Conservation (phyloP, 345 rosid species). For the Linum trigynum region DNA sequence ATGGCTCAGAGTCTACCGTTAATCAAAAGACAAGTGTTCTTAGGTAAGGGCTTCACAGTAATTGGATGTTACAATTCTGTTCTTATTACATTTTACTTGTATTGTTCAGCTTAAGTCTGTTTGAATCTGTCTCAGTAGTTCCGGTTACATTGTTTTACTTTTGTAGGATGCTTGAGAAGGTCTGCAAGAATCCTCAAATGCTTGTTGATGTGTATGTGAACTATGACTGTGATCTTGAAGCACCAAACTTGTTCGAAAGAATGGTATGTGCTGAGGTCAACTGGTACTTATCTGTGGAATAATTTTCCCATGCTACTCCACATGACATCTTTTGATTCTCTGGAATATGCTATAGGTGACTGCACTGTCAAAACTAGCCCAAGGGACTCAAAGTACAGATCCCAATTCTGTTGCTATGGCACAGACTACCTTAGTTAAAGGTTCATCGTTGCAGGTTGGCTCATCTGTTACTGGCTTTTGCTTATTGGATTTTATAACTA, state of each 20-base stretch:
- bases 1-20: slow-evolving; percentile 58
- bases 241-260: slow-evolving; percentile 98
- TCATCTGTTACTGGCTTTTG: slow-evolving; percentile 14
- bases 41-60: slow-evolving; percentile 40
- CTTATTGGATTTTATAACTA: slow-evolving; percentile 9
- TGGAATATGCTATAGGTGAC: slow-evolving; percentile 45
- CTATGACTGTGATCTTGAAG: slow-evolving; percentile 97
- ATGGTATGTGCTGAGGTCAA: slow-evolving; percentile 34
- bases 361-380: slow-evolving; percentile 75
- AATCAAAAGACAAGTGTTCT: slow-evolving; percentile 86
- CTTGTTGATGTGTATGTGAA: slow-evolving; percentile 96
- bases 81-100: slow-evolving; percentile 12
- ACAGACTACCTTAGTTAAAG: slow-evolving; percentile 67
- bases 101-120: slow-evolving; percentile 6
- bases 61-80: slow-evolving; percentile 13
- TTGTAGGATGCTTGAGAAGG: slow-evolving; percentile 81
- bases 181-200: slow-evolving; percentile 91
- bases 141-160: slow-evolving; percentile 4
- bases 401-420: slow-evolving; percentile 65
- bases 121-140: slow-evolving; percentile 11
- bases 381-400: slow-evolving; percentile 81
- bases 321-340: slow-evolving; percentile 8
- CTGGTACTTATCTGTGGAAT: neutral
- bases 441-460: slow-evolving; percentile 84
- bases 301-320: neutral